Conservation (phyloP, 2,329 filamentous ascomycete species). For the Neoarthrinium moseri region DNA sequence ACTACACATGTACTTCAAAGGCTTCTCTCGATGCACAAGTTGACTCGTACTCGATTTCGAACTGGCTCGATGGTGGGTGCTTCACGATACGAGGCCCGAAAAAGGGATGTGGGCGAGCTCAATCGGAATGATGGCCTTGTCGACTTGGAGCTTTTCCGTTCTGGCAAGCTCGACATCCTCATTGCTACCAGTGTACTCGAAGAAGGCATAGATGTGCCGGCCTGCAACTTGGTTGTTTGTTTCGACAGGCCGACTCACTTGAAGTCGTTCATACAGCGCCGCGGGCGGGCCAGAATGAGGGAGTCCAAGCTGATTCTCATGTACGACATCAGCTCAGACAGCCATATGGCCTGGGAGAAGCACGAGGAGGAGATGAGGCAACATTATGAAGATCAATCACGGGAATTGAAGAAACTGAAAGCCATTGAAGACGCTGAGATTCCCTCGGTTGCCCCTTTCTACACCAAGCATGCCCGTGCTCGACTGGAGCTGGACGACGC, state of each 20-base stretch:
- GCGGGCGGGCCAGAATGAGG: conserved; percentile 50
- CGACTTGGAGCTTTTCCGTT: conserved; percentile 50
- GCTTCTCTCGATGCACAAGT: conserved; percentile 53
- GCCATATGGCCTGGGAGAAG: conserved; percentile 53
- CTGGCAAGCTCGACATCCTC: conserved; percentile 54
- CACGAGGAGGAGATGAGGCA: conserved; percentile 73
- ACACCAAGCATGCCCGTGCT: conserved; percentile 51
- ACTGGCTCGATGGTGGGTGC: conserved; percentile 57
- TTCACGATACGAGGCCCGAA: conserved; percentile 35
- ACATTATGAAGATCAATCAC: conserved; percentile 64
- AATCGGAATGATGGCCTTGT: conserved; percentile 23
- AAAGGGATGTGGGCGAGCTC: conserved; percentile 39
- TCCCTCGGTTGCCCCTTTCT: conserved; percentile 31
- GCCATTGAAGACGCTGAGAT: conserved; percentile 44
- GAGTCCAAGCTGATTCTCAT: conserved; percentile 51
- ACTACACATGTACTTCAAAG: conserved; percentile 60
- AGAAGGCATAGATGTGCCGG: conserved; percentile 67
- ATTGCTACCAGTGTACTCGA: conserved; percentile 65
- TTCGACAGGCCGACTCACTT: conserved; percentile 49
- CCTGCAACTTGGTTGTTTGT: conserved; percentile 61
- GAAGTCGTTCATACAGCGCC: conserved; percentile 60
- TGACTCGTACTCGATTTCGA: conserved; percentile 42
- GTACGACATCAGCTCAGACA: conserved; percentile 27
- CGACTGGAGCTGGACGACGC: conserved; percentile 72
- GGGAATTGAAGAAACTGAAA: conserved; percentile 44